Evolutionary conservation across 225 moss, liverwort and hornwort genomes (phyloP).

Genomic region (Polytrichum formosum): DNA sequence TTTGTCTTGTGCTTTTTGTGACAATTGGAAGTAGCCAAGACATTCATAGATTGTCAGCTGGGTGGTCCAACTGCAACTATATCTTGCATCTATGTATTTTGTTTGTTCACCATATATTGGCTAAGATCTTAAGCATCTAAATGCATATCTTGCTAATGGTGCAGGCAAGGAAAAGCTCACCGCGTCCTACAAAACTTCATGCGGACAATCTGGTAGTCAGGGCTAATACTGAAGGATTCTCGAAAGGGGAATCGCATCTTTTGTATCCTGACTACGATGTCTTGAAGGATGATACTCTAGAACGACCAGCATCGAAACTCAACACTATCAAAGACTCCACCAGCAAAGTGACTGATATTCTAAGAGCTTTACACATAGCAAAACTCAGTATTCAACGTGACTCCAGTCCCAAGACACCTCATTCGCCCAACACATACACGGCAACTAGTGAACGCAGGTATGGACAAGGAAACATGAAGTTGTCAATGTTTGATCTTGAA

Average conservation of each 20-base stretch:
- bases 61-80: too few species aligned
- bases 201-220: conserved; percentile 13
- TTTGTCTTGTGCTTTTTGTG: too few species aligned
- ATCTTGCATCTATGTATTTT: too few species aligned
- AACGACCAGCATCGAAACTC: conserved; percentile 9
- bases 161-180: conserved; percentile 24
- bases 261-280: conserved; percentile 13
- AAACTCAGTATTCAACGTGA: conserved; percentile 37
- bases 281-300: conserved; percentile 12
- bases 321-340: conserved; percentile 13
- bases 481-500: too few species aligned
- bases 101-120: too few species aligned
- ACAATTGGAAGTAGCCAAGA: too few species aligned
- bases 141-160: too few species aligned
- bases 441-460: conserved; percentile 31
- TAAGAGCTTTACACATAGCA: conserved; percentile 40
- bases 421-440: conserved; percentile 15
- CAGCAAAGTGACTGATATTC: conserved; percentile 42
- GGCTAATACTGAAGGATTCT: background rate
- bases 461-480: background rate
- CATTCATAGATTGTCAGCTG: too few species aligned
- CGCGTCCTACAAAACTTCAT: conserved; percentile 18
- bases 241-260: conserved; percentile 5
- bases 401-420: conserved; percentile 12
- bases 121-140: too few species aligned